Evolutionary conservation across 2,329 filamentous ascomycete genomes (phyloP), one percentile per base, ranked within the genome.

Genomic region (Trichoderma polysporum): DNA sequence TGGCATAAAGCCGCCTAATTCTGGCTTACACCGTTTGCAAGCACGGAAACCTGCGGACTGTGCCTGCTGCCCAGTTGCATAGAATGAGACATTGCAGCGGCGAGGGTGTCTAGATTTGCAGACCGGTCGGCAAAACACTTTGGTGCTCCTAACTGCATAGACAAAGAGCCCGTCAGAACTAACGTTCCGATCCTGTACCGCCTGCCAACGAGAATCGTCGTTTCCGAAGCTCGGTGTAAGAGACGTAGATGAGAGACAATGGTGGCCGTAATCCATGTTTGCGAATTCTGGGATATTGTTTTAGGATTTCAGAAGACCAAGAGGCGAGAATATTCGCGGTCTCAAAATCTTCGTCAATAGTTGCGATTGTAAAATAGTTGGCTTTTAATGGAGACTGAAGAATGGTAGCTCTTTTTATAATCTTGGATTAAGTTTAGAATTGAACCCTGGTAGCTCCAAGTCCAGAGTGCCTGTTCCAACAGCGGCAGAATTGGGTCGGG

Each of bases 71-170:
- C 33, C 53, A 5, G 53, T 57, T 12, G 35, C 35, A 10, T 39
- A 57, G 35, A 57, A 57, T 25, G 35, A 25, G 8, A 57, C 53
- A 41, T 57, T 57, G 53, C 35, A 57, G 19, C 53, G 53, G 33
- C 53, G 53, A 27, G 53, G 53, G 3, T 57, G 53, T 15, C 53
- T 57, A 7, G 53, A 57, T 57, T 57, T 57, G 53, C 53, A 57
- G 17, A 57, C 53, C 15, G 53, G 53, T 19, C 53, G 53, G 35
- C 53, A 57, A 37, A 39, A 57, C 15, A 57, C 53, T 41, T 57
- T 57, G 9, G 53, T 57, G 53, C 53, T 57, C 15, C 35, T 37
- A 15, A 57, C 53, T 3, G 53, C 53, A 17, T 35, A 39, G 17
- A 57, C 53, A 19, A 57, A 57, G 8, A 39, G 12, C 3, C 53